A percentile compares a stretch with the other conserved stretches of the same genome.
Conservation (phyloP, 345 rosid species). For the Erucastrum elatum region DNA sequence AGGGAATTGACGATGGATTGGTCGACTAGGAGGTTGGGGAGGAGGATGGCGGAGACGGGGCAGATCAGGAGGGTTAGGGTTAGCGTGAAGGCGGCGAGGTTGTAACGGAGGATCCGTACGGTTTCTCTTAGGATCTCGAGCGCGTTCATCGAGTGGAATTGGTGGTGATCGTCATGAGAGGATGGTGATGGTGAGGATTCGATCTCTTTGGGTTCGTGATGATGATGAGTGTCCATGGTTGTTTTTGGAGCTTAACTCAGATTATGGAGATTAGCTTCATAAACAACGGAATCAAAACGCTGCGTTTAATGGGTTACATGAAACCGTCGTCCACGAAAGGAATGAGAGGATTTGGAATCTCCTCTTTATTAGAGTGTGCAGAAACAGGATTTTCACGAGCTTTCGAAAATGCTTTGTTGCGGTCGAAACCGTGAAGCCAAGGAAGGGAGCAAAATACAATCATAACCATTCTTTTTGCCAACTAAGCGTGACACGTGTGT, state of each 20-base stretch:
- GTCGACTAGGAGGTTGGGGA: slow-evolving; percentile 74
- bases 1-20: slow-evolving; percentile 60
- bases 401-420: neutral
- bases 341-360: slow-evolving; percentile 1
- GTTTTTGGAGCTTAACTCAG: neutral
- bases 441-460: neutral
- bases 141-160: slow-evolving; percentile 69
- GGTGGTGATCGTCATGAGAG: slow-evolving; percentile 11
- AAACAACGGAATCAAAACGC: neutral
- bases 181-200: slow-evolving; percentile 35
- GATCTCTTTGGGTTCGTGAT: slow-evolving; percentile 43
- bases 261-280: slow-evolving; percentile 9
- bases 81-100: slow-evolving; percentile 59
- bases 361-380: neutral
- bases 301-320: slow-evolving; percentile 15
- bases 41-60: slow-evolving; percentile 68
- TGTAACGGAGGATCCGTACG: slow-evolving; percentile 75
- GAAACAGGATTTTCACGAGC: slow-evolving; percentile 23
- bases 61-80: slow-evolving; percentile 65
- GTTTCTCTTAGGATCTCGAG: slow-evolving; percentile 89
- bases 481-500: slow-evolving; percentile 26
- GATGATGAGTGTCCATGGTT: slow-evolving; percentile 57
- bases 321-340: slow-evolving; percentile 4
- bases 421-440: neutral
- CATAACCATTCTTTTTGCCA: neutral